Evolutionary conservation across 805 yeast genomes (phyloP).

Genomic region (Wickerhamiella siamensis): DNA sequence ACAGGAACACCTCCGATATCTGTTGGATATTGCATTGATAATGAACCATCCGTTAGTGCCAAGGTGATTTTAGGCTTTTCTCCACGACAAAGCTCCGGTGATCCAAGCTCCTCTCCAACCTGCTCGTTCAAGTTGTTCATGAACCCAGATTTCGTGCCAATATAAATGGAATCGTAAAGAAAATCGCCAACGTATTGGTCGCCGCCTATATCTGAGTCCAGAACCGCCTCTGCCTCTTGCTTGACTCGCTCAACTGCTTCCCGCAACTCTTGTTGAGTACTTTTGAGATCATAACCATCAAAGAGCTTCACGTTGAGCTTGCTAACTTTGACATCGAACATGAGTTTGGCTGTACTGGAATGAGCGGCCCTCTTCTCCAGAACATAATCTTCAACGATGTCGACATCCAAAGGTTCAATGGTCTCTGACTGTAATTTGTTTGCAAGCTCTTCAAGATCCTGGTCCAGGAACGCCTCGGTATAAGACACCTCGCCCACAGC

Average conservation of each 20-base stretch:
- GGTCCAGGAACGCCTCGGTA: not conserved
- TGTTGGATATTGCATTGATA: not conserved
- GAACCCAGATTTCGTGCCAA: slow-evolving; percentile 22
- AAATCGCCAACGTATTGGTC: slow-evolving; percentile 38
- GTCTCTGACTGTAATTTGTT: not conserved
- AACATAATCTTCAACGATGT: slow-evolving; percentile 15
- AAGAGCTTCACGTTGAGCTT: slow-evolving; percentile 31
- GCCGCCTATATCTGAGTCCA: slow-evolving; percentile 5
- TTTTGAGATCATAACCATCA: slow-evolving; percentile 91
- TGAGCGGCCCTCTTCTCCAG: slow-evolving; percentile 4
- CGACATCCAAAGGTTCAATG: slow-evolving; percentile 4
- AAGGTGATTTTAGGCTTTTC: slow-evolving; percentile 17
- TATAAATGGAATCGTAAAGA: slow-evolving; percentile 66
- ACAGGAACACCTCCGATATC: slow-evolving; percentile 15
- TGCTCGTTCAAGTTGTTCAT: slow-evolving; percentile 32
- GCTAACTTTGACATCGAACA: not conserved
- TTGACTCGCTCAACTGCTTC: slow-evolving; percentile 55
- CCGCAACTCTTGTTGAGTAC: slow-evolving; percentile 52
- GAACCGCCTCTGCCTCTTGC: slow-evolving; percentile 16
- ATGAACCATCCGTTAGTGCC: slow-evolving; percentile 19
- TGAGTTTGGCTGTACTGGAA: not conserved
- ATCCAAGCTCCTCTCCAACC: slow-evolving; percentile 39
- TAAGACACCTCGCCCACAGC: not conserved
- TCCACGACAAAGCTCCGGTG: slow-evolving; percentile 7
- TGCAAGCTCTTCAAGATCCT: not conserved